Evolutionary conservation across 345 rosid species (phyloP).

Genomic region (Brassica juncea): DNA sequence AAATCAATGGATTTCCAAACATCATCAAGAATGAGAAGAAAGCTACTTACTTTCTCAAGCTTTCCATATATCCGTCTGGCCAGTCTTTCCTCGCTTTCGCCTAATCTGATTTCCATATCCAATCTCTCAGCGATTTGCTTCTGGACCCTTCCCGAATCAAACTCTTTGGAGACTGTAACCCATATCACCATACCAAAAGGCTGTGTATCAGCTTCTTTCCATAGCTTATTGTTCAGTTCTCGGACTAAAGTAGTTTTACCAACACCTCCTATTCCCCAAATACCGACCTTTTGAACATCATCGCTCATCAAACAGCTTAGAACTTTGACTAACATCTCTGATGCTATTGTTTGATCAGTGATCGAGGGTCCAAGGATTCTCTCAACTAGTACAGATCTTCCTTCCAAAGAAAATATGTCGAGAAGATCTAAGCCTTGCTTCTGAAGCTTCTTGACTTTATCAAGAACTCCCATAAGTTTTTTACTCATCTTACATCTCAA

Average conservation of each 20-base stretch:
- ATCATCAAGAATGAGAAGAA: constrained; percentile 45
- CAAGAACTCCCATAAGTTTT: constrained; percentile 25
- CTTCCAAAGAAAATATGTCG: constrained; percentile 6
- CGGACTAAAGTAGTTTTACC: constrained; percentile 46
- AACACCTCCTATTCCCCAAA: constrained; percentile 45
- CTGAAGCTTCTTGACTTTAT: constrained; percentile 28
- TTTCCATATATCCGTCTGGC: constrained; percentile 17
- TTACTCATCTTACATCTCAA: constrained; percentile 23
- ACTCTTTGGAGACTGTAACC: constrained; percentile 39
- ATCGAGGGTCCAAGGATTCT: constrained; percentile 35
- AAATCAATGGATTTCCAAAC: constrained; percentile 42
- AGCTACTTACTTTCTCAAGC: constrained; percentile 16
- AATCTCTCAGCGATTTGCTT: constrained; percentile 37
- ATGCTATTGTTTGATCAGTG: constrained; percentile 39
- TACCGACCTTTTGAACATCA: constrained; percentile 31
- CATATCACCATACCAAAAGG: constrained; percentile 41
- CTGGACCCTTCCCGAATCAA: constrained; percentile 34
- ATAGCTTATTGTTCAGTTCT: constrained; percentile 38
- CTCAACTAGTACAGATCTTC: neutral
- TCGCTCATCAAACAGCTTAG: constrained; percentile 13
- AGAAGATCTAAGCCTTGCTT: constrained; percentile 25
- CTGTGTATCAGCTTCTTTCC: constrained; percentile 14
- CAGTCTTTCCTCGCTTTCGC: constrained; percentile 20
- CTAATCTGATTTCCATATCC: constrained; percentile 6
- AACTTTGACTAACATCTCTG: constrained; percentile 28